Evolutionary conservation across 2,329 filamentous ascomycete genomes (phyloP).

Genomic region (Rutstroemia sydowiana): DNA sequence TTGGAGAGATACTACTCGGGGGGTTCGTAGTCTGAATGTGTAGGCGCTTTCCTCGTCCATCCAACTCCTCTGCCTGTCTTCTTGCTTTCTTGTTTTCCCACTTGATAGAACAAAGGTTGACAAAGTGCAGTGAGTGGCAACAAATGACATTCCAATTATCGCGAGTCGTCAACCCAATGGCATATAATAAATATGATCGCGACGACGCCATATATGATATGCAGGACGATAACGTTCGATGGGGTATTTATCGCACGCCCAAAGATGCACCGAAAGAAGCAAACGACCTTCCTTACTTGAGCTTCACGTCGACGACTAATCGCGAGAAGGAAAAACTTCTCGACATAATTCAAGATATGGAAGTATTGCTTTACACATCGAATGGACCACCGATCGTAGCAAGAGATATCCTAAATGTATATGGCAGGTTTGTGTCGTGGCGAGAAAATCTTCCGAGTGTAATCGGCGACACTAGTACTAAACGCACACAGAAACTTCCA

Average conservation of each 20-base stretch:
- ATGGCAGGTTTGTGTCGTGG: constrained; percentile 26
- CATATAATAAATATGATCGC: constrained; percentile 3
- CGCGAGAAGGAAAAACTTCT: constrained; percentile 27
- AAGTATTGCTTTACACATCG: constrained; percentile 22
- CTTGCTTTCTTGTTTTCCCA: background rate
- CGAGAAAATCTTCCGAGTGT: constrained; percentile 21
- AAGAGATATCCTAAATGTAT: constrained; percentile 21
- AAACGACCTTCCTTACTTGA: no score
- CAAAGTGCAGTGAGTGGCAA: constrained; percentile 29
- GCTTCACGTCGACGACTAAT: constrained; percentile 26
- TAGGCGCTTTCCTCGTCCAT: constrained; percentile 18
- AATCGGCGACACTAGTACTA: constrained; percentile 20
- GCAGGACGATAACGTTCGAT: constrained; percentile 17
- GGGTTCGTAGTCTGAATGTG: constrained; percentile 30
- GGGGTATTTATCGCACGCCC: constrained; percentile 24
- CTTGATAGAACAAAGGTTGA: constrained; percentile 16
- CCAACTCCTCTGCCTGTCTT: background rate
- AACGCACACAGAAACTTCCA: constrained; percentile 21
- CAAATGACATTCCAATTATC: constrained; percentile 28
- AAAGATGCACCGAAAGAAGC: no score
- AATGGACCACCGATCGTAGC: constrained; percentile 16
- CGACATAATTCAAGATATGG: constrained; percentile 23
- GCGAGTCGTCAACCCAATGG: constrained; percentile 3
- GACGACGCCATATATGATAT: constrained; percentile 7
- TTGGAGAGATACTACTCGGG: constrained; percentile 27